These are phyloP conservation scores for Yamadazyma aaseri DNA, from an alignment of 1,139 yeast genomes.

Conservation along the genomic window DNA sequence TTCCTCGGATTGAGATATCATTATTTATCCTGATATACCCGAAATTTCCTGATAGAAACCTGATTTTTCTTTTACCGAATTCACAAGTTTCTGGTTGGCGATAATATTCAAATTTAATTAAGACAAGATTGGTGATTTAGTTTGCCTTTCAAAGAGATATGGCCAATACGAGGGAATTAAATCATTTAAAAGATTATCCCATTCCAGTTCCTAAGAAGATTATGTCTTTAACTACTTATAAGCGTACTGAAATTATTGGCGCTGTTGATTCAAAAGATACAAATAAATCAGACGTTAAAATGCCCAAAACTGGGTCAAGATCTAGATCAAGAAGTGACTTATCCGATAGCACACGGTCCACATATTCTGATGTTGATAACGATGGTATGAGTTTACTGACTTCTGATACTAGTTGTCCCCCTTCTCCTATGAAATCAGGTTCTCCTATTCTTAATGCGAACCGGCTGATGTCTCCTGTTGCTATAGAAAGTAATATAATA, in stretches of 20 bases:
- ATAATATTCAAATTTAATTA: no score
- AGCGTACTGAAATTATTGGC: no score
- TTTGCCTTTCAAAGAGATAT: no score
- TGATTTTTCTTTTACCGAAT: no score
- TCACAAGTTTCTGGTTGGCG: no score
- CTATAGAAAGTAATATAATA: neutral
- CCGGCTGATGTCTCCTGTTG: neutral
- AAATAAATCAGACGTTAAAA: neutral
- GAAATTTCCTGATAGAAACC: no score
- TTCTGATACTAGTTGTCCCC: conserved; percentile 5
- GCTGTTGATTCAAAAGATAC: neutral
- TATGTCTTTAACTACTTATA: conserved; percentile 7
- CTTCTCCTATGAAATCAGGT: conserved; percentile 2
- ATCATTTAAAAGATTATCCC: conserved; percentile 12
- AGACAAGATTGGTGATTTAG: no score
- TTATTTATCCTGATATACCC: no score
- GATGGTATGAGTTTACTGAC: conserved; percentile 1
- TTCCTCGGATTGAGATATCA: no score
- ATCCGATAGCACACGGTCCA: conserved; percentile 8
- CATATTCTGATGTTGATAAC: conserved; percentile 6
- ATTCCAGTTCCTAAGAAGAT: conserved; percentile 10
- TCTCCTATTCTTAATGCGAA: neutral
- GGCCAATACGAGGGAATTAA: no score
- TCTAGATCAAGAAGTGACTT: conserved; percentile 10
- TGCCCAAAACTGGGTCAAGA: neutral